Evolutionary conservation across 2,329 filamentous ascomycete species (phyloP), one percentile per base, ranked within the genome.

Genomic region (Microdochium paspali): DNA sequence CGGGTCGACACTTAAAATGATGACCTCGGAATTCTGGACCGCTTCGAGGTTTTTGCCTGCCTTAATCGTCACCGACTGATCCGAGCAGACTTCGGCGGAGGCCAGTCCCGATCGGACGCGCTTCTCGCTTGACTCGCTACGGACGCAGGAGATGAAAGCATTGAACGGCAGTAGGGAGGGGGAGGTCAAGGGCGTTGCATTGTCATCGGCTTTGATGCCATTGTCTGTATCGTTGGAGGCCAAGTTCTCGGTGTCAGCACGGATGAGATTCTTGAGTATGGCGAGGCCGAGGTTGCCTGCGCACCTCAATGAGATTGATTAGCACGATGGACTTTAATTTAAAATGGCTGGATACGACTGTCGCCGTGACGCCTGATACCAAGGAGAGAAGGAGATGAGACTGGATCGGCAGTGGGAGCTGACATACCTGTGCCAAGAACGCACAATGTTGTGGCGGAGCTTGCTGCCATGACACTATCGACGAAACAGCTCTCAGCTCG

Each of bases 1-100:
- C 0, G 74, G 74, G 39, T 76, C 71, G 2, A 70, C 66, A 2
- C 61, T 73, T 2, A 78, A 60, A 1, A 78, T 63, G 2, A 74
- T 50, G 1, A 74, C 62, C 10, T 70, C 58, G 3, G 70, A 62
- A 1, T 56, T 49, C 20, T 61, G 48, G 0, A 64, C 56, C 2
- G 68, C 70, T 12, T 57, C 54, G 32, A 62, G 54, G 45, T 66
- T 62, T 1, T 63, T 60, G 5, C 64, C 61, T 3, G 59, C 59
- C 2, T 67, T 56, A 2, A 63, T 53, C 10, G 7, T 9, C 0
- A 45, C 45, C 2, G 63, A n/a, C 0, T 49, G 45, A 7, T 49
- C 45, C n/a, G n/a, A n/a, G 9, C 20, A 35, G 10, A 53, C 48
- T n/a, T 48, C 32, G 2, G 39, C 20, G n/a, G 20, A 9, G 9